phyloP scores from a whole-genome alignment of 2,329 filamentous ascomycete genomes.

The Fusarium heterosporum region DNA sequence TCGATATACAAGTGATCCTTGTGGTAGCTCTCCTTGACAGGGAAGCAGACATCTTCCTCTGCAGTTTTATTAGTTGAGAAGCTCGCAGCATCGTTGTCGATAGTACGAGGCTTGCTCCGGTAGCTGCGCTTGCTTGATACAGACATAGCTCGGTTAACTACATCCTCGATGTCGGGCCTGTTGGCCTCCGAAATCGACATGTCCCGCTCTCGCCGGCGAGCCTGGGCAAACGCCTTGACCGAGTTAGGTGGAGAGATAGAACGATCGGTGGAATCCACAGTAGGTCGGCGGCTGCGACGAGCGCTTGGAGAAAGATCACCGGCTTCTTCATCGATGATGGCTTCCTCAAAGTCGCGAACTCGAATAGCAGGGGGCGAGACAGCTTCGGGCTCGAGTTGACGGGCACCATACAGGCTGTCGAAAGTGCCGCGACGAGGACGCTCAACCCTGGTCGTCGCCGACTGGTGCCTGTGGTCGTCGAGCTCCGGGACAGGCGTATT shows the following conservation, averaged over 20 bases:
- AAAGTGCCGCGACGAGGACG: conserved; percentile 77
- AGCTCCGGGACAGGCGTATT: conserved; percentile 82
- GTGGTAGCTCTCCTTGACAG: conserved; percentile 72
- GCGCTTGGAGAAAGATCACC: conserved; percentile 58
- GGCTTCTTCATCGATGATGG: conserved; percentile 80
- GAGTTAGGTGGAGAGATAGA: conserved; percentile 93
- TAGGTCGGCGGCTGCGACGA: conserved; percentile 64
- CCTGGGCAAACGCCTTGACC: conserved; percentile 95
- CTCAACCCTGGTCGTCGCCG: conserved; percentile 67
- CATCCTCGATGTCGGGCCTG: conserved; percentile 55
- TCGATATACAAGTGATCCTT: conserved; percentile 87
- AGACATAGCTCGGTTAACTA: conserved; percentile 78
- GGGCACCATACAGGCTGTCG: conserved; percentile 73
- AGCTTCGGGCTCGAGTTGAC: conserved; percentile 57
- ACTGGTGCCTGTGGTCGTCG: conserved; percentile 85
- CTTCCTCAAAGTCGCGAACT: conserved; percentile 88
- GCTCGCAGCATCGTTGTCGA: conserved; percentile 72
- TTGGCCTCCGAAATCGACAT: conserved; percentile 65
- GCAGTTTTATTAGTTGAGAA: conserved; percentile 75
- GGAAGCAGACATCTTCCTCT: conserved; percentile 91
- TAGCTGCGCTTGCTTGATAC: conserved; percentile 72
- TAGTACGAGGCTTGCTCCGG: conserved; percentile 68
- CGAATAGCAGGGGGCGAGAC: conserved; percentile 55
- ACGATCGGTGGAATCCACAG: conserved; percentile 69
- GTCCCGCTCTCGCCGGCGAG: conserved; percentile 84